Base-by-base conservation (phyloP, 257 asterid species). In the Salvia splendens region DNA sequence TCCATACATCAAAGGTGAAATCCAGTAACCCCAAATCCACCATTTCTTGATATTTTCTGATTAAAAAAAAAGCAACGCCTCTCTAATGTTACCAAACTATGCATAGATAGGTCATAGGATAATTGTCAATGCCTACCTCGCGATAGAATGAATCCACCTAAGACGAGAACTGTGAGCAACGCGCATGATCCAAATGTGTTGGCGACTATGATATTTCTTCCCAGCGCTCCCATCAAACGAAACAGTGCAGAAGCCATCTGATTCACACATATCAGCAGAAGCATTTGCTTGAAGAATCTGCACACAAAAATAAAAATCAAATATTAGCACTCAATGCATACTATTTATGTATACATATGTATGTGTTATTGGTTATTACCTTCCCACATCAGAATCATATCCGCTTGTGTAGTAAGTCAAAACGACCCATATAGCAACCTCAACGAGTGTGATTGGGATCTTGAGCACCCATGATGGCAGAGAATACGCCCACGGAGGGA, bases 1-100 rank as follows among this genome's bases (percentile, higher is more conserved):
- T 55, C 79, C 95, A 61, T 89, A 89, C 97, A 87, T 89, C 89
- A 89, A 45, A 16, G 97, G 94, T 11, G 97, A 89, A 50, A 69
- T 5, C 94, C 94, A 89, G 68, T 87, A 89, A 2, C 95, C 91
- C 93, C 97, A 85, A 48, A 85, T 74, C 90, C 92, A 86, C 94
- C 95, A 89, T 36, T 64, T 71, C 30, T 71, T 82, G 47, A 87
- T 74, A 38, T 80, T 50, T 20, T 77, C 95, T 85, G 80, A 67
- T 33, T 0, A 12, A 14, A 68, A 12, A 67, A 36, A 46, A 49
- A 28, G 15, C 30, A 24, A 24, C 30, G 2, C 2, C 30, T 24
- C 30, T 24, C 30, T 35, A 43, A n/a, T 46, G 30, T 49, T n/a
- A 12, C 52, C 17, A 47, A 24, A 50, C 40, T 58, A 58, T 52